phyloP scores from a whole-genome alignment of 176 grass and related monocot species.

The Dactylis glomerata region DNA sequence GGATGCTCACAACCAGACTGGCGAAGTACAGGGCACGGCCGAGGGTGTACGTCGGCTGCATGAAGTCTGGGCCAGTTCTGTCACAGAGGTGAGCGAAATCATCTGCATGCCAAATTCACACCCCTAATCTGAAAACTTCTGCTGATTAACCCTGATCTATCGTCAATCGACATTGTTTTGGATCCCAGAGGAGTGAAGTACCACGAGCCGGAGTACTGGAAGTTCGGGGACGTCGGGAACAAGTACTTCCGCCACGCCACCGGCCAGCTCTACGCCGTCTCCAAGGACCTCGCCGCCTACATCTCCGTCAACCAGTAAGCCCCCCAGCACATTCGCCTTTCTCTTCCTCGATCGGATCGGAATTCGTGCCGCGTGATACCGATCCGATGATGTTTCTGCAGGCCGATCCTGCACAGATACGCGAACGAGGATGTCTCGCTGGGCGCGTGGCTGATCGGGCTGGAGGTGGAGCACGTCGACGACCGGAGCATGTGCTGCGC shows the following conservation, averaged over 20 bases:
- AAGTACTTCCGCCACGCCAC: conserved; percentile 96
- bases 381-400: conserved; percentile 7
- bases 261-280: conserved; percentile 92
- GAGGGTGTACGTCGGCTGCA: conserved; percentile 90
- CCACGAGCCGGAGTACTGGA: conserved; percentile 97
- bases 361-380: background rate
- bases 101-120: background rate
- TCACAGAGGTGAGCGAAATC: conserved; percentile 65
- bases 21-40: conserved; percentile 55
- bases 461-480: conserved; percentile 85
- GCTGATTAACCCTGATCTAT: too few relatives aligned
- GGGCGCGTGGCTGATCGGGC: conserved; percentile 78
- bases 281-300: conserved; percentile 86
- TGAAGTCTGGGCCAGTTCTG: conserved; percentile 90
- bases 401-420: conserved; percentile 80
- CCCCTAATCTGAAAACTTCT: background rate
- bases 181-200: conserved; percentile 73
- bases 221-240: conserved; percentile 91
- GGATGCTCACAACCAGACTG: conserved; percentile 60
- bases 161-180: background rate
- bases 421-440: conserved; percentile 90
- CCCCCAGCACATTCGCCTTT: background rate
- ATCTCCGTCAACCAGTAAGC: conserved; percentile 79
- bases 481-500: conserved; percentile 91
- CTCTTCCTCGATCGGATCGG: background rate